Evolutionary conservation across 768 basidiomycete genomes (phyloP).

Genomic region (Artomyces pyxidatus): DNA sequence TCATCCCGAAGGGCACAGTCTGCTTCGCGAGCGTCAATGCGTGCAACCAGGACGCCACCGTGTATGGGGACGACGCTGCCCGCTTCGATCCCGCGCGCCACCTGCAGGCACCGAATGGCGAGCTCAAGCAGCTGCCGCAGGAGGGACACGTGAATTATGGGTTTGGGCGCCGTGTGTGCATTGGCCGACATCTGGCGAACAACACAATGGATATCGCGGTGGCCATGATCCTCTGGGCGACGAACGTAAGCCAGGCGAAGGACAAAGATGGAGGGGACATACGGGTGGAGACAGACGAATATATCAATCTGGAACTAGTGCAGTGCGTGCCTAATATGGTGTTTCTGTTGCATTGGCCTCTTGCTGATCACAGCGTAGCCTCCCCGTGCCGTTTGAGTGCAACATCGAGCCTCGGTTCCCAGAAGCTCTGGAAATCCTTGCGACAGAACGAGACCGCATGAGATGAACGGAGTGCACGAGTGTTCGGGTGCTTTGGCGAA

Average conservation of each 20-base stretch:
- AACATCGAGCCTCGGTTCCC: too few species aligned
- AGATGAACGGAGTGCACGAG: too few species aligned
- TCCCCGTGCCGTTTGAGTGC: too few species aligned
- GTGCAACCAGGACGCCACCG: not conserved
- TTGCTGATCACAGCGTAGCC: too few species aligned
- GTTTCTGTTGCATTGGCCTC: not conserved
- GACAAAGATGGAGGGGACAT: slow-evolving; percentile 9
- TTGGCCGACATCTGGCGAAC: slow-evolving; percentile 10
- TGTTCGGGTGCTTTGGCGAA: too few species aligned
- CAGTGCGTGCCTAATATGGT: slow-evolving; percentile 7
- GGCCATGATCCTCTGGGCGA: slow-evolving; percentile 12
- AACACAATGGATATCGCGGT: slow-evolving; percentile 15
- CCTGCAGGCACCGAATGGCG: not conserved
- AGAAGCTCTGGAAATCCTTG: too few species aligned
- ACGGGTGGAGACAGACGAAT: not conserved
- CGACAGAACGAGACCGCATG: too few species aligned
- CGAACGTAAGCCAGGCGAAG: slow-evolving; percentile 1
- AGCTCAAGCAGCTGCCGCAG: not conserved
- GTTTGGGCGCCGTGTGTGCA: slow-evolving; percentile 14
- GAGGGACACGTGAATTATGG: slow-evolving; percentile 10
- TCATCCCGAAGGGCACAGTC: slow-evolving; percentile 28
- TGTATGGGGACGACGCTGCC: slow-evolving; percentile 10
- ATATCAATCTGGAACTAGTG: slow-evolving; percentile 4
- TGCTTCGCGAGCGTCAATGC: slow-evolving; percentile 20
- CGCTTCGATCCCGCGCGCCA: slow-evolving; percentile 15